Percentiles rank a stretch among this genome's conserved stretches.
Evolutionary conservation across 2,329 filamentous ascomycete species (phyloP).

Genomic region (Curvularia spicifera): DNA sequence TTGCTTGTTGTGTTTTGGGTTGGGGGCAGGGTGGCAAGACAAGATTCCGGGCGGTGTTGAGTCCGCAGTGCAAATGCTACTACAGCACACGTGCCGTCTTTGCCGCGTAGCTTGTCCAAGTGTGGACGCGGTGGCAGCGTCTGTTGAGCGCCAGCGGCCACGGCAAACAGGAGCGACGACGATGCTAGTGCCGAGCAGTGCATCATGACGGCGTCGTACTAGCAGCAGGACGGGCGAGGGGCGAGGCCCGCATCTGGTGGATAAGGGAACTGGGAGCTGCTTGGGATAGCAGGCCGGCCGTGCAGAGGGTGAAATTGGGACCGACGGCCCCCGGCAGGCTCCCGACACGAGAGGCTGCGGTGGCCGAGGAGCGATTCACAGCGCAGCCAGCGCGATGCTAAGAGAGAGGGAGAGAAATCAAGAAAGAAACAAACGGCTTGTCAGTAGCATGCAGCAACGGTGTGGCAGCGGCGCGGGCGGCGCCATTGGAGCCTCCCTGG

Average conservation of each 20-base stretch:
- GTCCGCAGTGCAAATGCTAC: not conserved
- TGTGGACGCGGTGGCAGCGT: too few relatives aligned
- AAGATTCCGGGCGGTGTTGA: constrained; percentile 1
- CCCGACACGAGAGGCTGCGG: not conserved
- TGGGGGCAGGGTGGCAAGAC: constrained; percentile 6
- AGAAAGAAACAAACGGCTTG: not conserved
- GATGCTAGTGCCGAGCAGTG: not conserved
- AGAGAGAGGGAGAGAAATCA: too few relatives aligned
- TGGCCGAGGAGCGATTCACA: not conserved
- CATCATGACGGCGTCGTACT: constrained; percentile 7
- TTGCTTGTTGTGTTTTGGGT: constrained; percentile 18
- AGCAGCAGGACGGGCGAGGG: constrained; percentile 10
- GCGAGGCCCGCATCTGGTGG: constrained; percentile 1
- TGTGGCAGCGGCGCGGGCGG: not conserved
- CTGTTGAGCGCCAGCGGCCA: not conserved
- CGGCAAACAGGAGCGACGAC: not conserved
- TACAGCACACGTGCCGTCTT: not conserved
- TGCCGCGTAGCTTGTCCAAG: constrained; percentile 1
- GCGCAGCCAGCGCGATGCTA: too few relatives aligned
- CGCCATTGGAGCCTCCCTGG: not conserved
- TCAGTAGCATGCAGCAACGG: not conserved
- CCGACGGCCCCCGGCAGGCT: constrained; percentile 1
- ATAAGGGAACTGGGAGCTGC: not conserved
- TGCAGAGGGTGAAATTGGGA: constrained; percentile 13
- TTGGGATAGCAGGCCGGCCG: constrained; percentile 5